phyloP scores from a whole-genome alignment of 345 rosid genomes.

The Dovyalis caffra region DNA sequence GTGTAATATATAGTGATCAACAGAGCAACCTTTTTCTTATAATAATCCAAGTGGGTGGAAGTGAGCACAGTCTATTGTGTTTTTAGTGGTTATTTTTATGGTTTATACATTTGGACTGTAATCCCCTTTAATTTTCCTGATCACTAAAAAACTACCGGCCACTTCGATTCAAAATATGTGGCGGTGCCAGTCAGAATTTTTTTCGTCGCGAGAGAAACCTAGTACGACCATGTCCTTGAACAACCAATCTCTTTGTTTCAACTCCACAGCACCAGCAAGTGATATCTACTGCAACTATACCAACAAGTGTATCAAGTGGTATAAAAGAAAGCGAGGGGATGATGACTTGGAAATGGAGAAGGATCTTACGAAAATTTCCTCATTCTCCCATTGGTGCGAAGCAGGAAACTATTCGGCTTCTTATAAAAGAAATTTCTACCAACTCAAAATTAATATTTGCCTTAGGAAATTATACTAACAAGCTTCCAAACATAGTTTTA shows the following conservation, averaged over 20 bases:
- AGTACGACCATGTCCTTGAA: neutral
- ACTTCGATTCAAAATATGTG: neutral
- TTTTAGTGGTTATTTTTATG: neutral
- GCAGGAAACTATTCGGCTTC: neutral
- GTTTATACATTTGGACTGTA: neutral
- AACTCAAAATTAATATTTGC: neutral
- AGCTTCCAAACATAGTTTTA: no score
- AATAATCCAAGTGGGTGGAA: constrained; percentile 17
- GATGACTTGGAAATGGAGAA: neutral
- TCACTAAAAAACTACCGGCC: neutral
- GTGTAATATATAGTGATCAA: constrained; percentile 3
- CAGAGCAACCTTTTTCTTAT: neutral
- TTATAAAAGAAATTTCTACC: neutral
- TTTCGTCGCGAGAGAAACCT: neutral
- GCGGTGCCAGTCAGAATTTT: neutral
- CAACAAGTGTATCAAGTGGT: neutral
- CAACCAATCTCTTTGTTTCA: neutral
- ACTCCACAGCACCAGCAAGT: neutral
- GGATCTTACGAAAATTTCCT: neutral
- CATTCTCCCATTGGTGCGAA: neutral
- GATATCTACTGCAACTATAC: neutral
- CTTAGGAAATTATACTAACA: neutral
- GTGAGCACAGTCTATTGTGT: neutral
- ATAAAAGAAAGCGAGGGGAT: neutral
- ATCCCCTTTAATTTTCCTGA: neutral